Evolutionary conservation across 1,284 basidiomycete genomes (phyloP).

Genomic region (Cutaneotrichosporon dermatis): DNA sequence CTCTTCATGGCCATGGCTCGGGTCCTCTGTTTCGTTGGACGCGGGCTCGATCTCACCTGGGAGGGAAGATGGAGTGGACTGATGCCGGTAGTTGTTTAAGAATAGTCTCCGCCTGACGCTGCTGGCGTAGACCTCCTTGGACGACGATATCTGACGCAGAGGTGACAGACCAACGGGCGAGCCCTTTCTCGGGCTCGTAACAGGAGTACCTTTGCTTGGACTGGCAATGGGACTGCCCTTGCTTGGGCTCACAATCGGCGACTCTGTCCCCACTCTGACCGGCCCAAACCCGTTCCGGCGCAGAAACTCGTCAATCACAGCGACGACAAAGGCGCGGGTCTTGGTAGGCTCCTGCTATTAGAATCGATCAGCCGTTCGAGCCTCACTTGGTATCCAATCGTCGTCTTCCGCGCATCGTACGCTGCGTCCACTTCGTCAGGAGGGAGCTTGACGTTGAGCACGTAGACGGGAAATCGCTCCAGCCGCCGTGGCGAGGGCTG

Average conservation of each 20-base stretch:
- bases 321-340: slow-evolving; percentile 58
- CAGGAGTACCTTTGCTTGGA: no score
- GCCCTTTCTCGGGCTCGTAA: not conserved
- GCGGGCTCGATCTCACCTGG: no score
- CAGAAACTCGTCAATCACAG: slow-evolving; percentile 63
- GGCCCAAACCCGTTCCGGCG: slow-evolving; percentile 58
- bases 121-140: no score
- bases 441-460: slow-evolving; percentile 67
- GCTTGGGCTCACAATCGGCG: no score
- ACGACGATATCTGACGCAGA: no score
- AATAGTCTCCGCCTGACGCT: not conserved
- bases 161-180: no score
- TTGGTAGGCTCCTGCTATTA: slow-evolving; percentile 54
- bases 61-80: no score
- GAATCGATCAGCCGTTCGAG: not conserved
- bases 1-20: no score
- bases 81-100: not conserved
- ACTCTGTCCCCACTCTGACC: not conserved
- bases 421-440: slow-evolving; percentile 66
- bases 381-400: slow-evolving; percentile 64
- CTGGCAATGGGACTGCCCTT: no score
- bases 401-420: slow-evolving; percentile 67
- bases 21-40: no score
- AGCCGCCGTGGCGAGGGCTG: slow-evolving; percentile 65
- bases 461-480: slow-evolving; percentile 73